These are phyloP conservation scores for Hyphodiscus sp. DNA, from an alignment of 2,329 filamentous ascomycete species.

Conservation along the genomic window DNA sequence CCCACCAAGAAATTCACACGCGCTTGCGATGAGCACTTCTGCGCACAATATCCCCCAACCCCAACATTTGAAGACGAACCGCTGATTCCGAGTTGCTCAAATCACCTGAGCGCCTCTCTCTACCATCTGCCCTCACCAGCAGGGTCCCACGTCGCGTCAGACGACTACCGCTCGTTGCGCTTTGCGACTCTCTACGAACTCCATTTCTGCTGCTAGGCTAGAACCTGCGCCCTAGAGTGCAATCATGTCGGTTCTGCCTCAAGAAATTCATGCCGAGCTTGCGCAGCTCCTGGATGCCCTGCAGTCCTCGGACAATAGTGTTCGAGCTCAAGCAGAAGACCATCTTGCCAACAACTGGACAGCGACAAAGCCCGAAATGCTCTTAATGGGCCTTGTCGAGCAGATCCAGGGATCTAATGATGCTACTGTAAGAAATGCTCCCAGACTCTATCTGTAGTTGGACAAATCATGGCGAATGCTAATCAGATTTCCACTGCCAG, in stretches of 20 bases:
- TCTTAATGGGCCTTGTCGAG: constrained; percentile 91
- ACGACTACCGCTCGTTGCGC: neutral
- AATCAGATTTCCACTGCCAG: constrained; percentile 39
- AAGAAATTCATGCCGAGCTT: constrained; percentile 79
- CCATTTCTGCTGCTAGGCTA: neutral
- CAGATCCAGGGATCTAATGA: constrained; percentile 71
- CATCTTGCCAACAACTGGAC: constrained; percentile 91
- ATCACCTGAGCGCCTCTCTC: neutral
- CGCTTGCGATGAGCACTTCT: neutral
- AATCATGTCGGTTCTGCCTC: constrained; percentile 76
- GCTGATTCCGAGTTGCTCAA: neutral
- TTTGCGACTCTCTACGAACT: neutral
- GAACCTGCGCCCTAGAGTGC: neutral
- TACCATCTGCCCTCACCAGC: neutral
- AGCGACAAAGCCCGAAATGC: constrained; percentile 68
- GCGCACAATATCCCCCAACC: neutral
- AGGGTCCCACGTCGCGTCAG: neutral
- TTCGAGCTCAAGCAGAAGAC: constrained; percentile 82
- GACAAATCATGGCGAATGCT: constrained; percentile 2
- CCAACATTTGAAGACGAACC: neutral
- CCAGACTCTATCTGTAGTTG: neutral
- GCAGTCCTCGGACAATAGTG: constrained; percentile 80
- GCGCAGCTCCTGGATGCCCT: constrained; percentile 81
- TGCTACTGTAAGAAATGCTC: constrained; percentile 24
- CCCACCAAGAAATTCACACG: too few species aligned